These are phyloP conservation scores for Picea sitchensis DNA, from an alignment of 75 land plant genomes.

Conservation along the genomic window DNA sequence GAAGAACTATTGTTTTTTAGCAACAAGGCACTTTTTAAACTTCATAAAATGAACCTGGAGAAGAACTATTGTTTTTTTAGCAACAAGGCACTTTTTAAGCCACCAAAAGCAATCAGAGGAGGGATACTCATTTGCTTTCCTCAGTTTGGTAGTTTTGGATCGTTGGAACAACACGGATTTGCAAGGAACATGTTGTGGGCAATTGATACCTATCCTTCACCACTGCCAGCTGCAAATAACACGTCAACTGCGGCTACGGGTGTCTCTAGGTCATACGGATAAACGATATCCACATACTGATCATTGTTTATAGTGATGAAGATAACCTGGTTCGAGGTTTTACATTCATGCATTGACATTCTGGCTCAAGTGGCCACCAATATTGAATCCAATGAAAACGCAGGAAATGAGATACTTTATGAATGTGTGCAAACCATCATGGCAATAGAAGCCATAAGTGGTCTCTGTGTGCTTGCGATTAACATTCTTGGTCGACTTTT, in stretches of 20 bases:
- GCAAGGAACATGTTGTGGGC: conserved; percentile 63
- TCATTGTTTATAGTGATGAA: too few species aligned
- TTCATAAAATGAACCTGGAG: conserved; percentile 70
- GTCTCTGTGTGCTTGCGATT: conserved; percentile 93
- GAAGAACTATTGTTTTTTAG: conserved; percentile 76
- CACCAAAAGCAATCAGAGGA: too few species aligned
- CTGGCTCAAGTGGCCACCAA: conserved; percentile 58
- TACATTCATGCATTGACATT: too few species aligned
- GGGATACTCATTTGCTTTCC: too few species aligned
- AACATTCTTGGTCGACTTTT: conserved; percentile 96
- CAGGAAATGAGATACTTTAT: conserved; percentile 95
- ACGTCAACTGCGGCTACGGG: conserved; percentile 39
- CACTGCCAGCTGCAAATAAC: conserved; percentile 45
- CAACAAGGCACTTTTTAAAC: not conserved
- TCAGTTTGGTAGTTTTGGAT: conserved; percentile 37
- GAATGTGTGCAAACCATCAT: conserved; percentile 97
- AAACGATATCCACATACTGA: too few species aligned
- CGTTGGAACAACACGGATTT: conserved; percentile 68
- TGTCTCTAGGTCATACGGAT: not conserved
- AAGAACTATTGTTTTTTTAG: conserved; percentile 75
- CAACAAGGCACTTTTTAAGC: not conserved
- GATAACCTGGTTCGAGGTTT: too few species aligned
- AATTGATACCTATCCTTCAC: conserved; percentile 47
- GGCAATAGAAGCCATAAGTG: conserved; percentile 94
- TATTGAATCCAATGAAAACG: conserved; percentile 94